Base-by-base conservation (phyloP, 2,329 filamentous ascomycete genomes). In the Tricladium varicosporioides region DNA sequence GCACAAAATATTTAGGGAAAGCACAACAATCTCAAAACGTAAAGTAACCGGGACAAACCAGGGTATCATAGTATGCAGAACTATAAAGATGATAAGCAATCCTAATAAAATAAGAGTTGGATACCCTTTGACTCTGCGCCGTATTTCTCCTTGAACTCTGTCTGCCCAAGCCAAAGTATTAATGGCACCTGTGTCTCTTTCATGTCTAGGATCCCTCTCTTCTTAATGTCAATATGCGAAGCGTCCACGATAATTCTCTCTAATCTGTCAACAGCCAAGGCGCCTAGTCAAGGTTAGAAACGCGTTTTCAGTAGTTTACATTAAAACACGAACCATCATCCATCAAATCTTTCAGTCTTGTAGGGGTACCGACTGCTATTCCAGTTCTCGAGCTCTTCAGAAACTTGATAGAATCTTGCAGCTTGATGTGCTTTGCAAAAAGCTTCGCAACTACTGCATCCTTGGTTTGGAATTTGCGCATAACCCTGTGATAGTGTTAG, bases 341-440 rank as follows among this genome's bases (percentile, higher is more conserved):
- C 33, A 96, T 82, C 59, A 99, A 75, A 66, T 96, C 92, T 52
- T 84, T 85, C 43, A 99, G 75, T 48, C 94, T 81, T 49, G 89
- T 83, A 5, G 94, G 93, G 5, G 94, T 99, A 2, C 94, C 94
- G 13, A 97, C 91, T 2, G 89, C 92, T 61, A 97, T 89, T 27
- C 91, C 91, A 11, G 92, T 90, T 60, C 87, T 86, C 63, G 75
- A 78, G 53, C 75, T 80, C 67, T 88, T 81, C 44, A 96, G 83
- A 69, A 89, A 89, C 58, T 87, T 80, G 52, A 92, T 84, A 33
- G 92, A 89, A 67, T 97, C 93, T 53, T 90, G 84, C 10, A 99
- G 75, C 75, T 99, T 99, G 78, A 99, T 96, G 72, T 99, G 94
- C 73, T 99, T 99, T 32, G 94, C 93, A 73, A 99, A 99, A 70